Evolutionary conservation across 768 basidiomycete genomes (phyloP), one percentile per base, ranked within the genome.

Genomic region (Royoungia palumana): DNA sequence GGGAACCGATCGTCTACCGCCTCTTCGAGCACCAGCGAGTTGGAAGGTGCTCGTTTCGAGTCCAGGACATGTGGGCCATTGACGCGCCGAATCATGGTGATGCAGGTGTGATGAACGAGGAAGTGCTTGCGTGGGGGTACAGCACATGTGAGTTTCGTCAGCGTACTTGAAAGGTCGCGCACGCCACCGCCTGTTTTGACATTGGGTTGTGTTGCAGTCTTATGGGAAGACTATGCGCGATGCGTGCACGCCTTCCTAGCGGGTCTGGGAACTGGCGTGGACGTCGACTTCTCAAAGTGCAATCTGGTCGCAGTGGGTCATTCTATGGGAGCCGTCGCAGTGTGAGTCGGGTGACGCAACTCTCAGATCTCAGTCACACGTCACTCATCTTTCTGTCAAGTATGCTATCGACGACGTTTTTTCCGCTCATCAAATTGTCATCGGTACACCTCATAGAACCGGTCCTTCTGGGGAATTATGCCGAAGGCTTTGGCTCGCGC

Each of bases 61-160:
- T 57, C 17, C 46, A 34, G n/a, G 52, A 54, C 19, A 40, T 49
- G 35, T 56, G 52, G 49, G 17, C 42, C 12, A 8, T 54, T 11
- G 52, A 47, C 12, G 27, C 45, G 34, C 46, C 46, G 2, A 50
- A 50, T 42, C 56, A 54, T 1, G 49, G 52, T 1, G 49, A 56
- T 11, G 24, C 55, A 0, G 55, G 51, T 1, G 22, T 54, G 10
- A 37, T 48, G 36, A 56, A 54, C 32, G 52, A 54, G 22, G 43
- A 42, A 2, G 20, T 27, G 11, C 48, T 56, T 10, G 11, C n/a
- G 0, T 56, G 38, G n/a, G 51, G 48, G 37, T 49, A 37, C 24
- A 8, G 34, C 0, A 34, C 11, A 6, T 53, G 44, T 49, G 28
- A 10, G 55, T 14, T 21, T 10, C n/a, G 9, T 32, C 2, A 9